Evolutionary conservation across 805 yeast species (phyloP).

Genomic region (Nakazawaea wyomingensis): DNA sequence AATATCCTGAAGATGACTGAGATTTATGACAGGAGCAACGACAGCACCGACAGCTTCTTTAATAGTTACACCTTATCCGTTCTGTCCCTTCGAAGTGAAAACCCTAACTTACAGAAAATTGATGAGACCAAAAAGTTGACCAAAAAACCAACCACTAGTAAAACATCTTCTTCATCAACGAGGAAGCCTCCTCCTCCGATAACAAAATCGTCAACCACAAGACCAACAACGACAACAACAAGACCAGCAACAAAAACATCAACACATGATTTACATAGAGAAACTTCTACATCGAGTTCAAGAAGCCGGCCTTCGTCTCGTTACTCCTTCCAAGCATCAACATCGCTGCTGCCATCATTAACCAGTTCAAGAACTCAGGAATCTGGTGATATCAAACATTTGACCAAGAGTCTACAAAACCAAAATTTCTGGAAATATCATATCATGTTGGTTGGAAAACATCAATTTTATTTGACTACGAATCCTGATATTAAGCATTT

Average conservation of each 20-base stretch:
- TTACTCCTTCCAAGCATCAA: background rate
- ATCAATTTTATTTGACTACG: conserved; percentile 56
- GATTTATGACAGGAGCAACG: background rate
- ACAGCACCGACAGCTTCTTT: conserved; percentile 10
- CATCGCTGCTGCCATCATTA: background rate
- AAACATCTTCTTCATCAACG: background rate
- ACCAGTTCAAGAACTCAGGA: background rate
- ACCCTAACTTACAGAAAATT: conserved; percentile 22
- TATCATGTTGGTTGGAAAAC: conserved; percentile 43
- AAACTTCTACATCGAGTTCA: background rate
- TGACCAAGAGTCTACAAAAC: conserved; percentile 12
- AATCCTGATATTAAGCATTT: conserved; percentile 60
- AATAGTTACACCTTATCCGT: background rate
- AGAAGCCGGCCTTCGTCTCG: background rate
- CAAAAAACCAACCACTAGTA: background rate
- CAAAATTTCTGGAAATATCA: conserved; percentile 60
- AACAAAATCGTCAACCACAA: background rate
- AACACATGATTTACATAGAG: background rate
- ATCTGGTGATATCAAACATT: conserved; percentile 4
- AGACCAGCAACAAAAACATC: background rate
- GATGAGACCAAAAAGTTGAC: background rate
- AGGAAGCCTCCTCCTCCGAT: background rate
- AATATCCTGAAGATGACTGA: too few relatives aligned
- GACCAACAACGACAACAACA: background rate
- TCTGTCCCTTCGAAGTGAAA: conserved; percentile 7